Percentiles rank a stretch among this genome's conserved stretches.
Evolutionary conservation across 2,329 filamentous ascomycete species (phyloP).

Genomic region (Ilyonectria mors-panacis): DNA sequence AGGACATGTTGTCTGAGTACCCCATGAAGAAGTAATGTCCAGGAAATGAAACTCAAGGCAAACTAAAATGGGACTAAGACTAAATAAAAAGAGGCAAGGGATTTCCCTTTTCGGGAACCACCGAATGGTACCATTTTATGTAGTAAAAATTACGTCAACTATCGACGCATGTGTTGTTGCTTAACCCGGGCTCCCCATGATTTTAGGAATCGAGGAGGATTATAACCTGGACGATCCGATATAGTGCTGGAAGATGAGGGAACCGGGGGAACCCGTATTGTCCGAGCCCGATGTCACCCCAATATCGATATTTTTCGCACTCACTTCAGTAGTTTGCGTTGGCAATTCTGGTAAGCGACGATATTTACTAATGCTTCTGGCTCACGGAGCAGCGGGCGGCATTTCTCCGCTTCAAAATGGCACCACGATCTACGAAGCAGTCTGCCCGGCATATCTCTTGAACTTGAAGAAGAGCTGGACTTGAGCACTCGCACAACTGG

Average conservation of each 20-base stretch:
- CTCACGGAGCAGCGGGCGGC: conserved; percentile 3
- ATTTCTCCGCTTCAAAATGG: neutral
- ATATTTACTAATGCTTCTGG: conserved; percentile 5
- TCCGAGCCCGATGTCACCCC: neutral
- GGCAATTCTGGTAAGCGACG: neutral
- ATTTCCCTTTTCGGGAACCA: neutral
- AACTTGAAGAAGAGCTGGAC: neutral
- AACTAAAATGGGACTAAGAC: neutral
- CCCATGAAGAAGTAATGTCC: neutral
- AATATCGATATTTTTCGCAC: neutral
- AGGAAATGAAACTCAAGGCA: neutral
- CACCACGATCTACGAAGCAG: neutral
- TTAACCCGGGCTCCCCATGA: neutral
- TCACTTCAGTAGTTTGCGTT: neutral
- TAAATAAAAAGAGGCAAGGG: neutral
- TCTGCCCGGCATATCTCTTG: too few relatives aligned
- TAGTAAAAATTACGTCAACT: neutral
- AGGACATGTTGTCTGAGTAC: neutral
- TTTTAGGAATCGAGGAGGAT: neutral
- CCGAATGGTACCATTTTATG: neutral
- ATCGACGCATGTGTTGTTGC: neutral
- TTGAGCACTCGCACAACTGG: neutral
- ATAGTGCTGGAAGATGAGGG: conserved; percentile 2
- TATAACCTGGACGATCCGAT: neutral
- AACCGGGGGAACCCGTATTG: neutral